These are phyloP conservation scores for Oenanthe sinensis DNA, from an alignment of 129 eudicot species.

Conservation along the genomic window DNA sequence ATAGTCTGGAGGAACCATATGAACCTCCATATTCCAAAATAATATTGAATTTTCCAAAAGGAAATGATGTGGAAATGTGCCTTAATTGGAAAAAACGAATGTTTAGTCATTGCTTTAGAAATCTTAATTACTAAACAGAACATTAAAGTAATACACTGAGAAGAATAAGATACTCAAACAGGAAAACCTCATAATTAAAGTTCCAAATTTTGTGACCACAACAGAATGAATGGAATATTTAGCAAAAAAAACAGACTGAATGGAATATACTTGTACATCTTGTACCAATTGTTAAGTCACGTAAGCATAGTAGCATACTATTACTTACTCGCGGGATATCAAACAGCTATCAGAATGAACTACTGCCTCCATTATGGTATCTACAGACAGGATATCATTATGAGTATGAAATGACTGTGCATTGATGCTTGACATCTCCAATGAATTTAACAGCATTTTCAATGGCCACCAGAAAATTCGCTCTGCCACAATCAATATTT, in stretches of 20 bases:
- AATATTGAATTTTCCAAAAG: constrained; percentile 20
- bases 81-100: constrained; percentile 9
- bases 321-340: constrained; percentile 31
- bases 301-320: neutral
- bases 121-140: neutral
- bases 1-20: constrained; percentile 19
- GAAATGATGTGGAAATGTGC: constrained; percentile 30
- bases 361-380: constrained; percentile 8
- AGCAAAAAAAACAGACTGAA: no score
- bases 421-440: constrained; percentile 23
- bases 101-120: constrained; percentile 1
- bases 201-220: neutral
- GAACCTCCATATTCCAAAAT: constrained; percentile 46
- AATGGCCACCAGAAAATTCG: constrained; percentile 34
- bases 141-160: neutral
- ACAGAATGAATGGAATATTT: neutral
- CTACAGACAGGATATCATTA: constrained; percentile 7
- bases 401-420: constrained; percentile 9
- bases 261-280: neutral
- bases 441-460: constrained; percentile 29
- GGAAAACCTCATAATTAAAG: neutral
- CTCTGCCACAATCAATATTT: constrained; percentile 37
- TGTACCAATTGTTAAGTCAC: neutral
- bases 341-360: constrained; percentile 25
- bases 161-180: neutral